Evolutionary conservation across 225 moss, liverwort and hornwort species (phyloP), one percentile per base, ranked within the genome.

Genomic region (Sphagnum tenellum): DNA sequence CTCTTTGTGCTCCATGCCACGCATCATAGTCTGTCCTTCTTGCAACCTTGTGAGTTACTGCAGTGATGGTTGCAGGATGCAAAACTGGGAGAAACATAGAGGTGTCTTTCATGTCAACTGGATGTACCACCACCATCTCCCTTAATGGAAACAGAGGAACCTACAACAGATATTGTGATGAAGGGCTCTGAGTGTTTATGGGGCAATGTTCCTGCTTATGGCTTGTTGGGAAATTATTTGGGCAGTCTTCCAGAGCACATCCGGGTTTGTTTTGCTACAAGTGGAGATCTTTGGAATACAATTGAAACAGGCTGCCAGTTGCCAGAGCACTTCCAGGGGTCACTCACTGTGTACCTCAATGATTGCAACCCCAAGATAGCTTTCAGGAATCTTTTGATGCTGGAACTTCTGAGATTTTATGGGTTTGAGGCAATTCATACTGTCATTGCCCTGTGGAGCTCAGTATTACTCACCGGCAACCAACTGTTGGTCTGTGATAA

Each of bases 161-260:
- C 5, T 1, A 61, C 4, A 2, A 46, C 12, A 46, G 61, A 61
- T 8, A 3, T 61, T 61, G 61, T 4, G 3, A 8, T 61, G 4
- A 61, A 46, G 4, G 45, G 12, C 8, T 44, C 44, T 46, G 61
- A 61, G 61, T 61, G 61, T 0, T 44, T 61, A 8, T 61, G 61
- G 61, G 44, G 61, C 11, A 61, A 61, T 11, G 11, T 61, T 46
- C 61, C 61, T 46, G 61, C 61, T 44, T 61, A 61, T 46, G 61
- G 61, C 8, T 61, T 61, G 44, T 11, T 61, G 1, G 61, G 46
- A 12, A 45, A 61, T 3, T 2, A 52, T 5, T 4, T 61, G 46
- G 13, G 46, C 1, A 61, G 2, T 29, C 61, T 61, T 7, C 61
- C 61, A 45, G 44, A 5, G 6, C 29, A 3, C 61, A 7, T 45